Base-by-base conservation (phyloP, 1,284 basidiomycete genomes). In the Cryptococcus floricola region DNA sequence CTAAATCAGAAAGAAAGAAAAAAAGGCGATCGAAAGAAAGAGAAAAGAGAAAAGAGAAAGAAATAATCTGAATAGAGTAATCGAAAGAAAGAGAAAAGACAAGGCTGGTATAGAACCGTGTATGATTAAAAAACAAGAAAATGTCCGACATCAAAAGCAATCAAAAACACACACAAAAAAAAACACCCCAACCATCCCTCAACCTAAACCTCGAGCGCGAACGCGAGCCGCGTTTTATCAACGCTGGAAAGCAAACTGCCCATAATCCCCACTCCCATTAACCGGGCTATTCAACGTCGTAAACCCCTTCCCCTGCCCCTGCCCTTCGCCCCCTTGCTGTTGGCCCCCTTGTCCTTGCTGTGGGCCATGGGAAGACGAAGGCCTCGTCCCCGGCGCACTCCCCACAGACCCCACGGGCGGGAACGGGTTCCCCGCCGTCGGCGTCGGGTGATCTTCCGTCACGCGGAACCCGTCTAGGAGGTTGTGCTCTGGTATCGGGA, bases 381-480 rank as follows among this genome's bases (percentile, higher is more conserved):
- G 31, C 18, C 14, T 45, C 54, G 52, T n/a, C 45, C 53, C 10
- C 51, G 51, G 23, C 43, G 44, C 34, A 25, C 28, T 52, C 31
- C 47, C n/a, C n/a, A n/a, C n/a, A n/a, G n/a, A n/a, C n/a, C n/a
- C n/a, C n/a, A n/a, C n/a, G n/a, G 50, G 53, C 38, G 67, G 63
- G 50, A 60, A 65, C 3, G 66, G 68, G 44, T 68, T 68, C 42
- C 65, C 59, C 9, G 54, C 58, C 4, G 69, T 69, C 10, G 69
- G 68, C 2, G 68, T 71, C 16, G 57, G 55, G 34, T 64, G 60
- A 58, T 70, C 67, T 12, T 66, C 60, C 9, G 45, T 25, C 19
- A 46, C 58, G 46, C 64, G 57, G 56, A 66, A 66, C 2, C 57
- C 59, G 14, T 54, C 59, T 8, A 42, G 23, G 4, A 44, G 50